A percentile compares a stretch with the other conserved stretches of the same genome.
Evolutionary conservation across 108 stramenopile genomes (phyloP).

Genomic region (Cyclotella atomus): DNA sequence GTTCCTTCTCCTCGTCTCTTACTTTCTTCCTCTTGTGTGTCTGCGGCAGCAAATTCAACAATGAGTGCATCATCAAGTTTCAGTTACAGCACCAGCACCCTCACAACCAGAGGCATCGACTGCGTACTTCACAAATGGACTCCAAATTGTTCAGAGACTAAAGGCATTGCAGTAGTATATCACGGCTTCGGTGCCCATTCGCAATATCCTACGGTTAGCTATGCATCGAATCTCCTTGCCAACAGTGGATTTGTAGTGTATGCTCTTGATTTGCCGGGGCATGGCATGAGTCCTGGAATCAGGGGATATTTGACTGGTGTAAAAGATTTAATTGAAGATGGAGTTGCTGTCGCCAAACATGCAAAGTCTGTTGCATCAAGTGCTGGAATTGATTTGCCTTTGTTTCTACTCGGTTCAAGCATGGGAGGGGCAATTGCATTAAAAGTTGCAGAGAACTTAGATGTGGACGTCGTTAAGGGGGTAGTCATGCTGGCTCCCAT

Average conservation of each 20-base stretch:
- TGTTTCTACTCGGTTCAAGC: slow-evolving; percentile 75
- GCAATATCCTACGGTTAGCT: slow-evolving; percentile 77
- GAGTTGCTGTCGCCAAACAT: slow-evolving; percentile 56
- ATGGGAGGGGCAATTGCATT: slow-evolving; percentile 88
- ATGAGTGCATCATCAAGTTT: neutral
- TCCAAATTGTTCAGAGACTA: slow-evolving; percentile 20
- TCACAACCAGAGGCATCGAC: slow-evolving; percentile 52
- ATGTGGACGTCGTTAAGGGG: slow-evolving; percentile 32
- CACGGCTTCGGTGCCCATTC: slow-evolving; percentile 87
- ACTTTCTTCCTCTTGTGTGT: no score
- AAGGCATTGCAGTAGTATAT: slow-evolving; percentile 69
- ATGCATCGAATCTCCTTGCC: slow-evolving; percentile 74
- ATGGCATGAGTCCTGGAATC: slow-evolving; percentile 69
- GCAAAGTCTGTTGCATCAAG: slow-evolving; percentile 37
- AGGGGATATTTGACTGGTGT: slow-evolving; percentile 68
- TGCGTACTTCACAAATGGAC: slow-evolving; percentile 63
- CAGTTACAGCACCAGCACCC: slow-evolving; percentile 12
- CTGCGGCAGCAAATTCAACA: no score
- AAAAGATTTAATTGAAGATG: slow-evolving; percentile 61
- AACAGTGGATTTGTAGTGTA: slow-evolving; percentile 61
- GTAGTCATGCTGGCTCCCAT: slow-evolving; percentile 85
- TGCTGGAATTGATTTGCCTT: slow-evolving; percentile 24
- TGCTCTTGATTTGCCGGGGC: slow-evolving; percentile 76
- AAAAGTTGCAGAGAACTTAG: slow-evolving; percentile 55
- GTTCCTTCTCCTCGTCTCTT: no score